Evolutionary conservation across 371 early-diverging fungal species (phyloP), one percentile per base, ranked within the genome.

Genomic region (Caulochytrium protostelioides): DNA sequence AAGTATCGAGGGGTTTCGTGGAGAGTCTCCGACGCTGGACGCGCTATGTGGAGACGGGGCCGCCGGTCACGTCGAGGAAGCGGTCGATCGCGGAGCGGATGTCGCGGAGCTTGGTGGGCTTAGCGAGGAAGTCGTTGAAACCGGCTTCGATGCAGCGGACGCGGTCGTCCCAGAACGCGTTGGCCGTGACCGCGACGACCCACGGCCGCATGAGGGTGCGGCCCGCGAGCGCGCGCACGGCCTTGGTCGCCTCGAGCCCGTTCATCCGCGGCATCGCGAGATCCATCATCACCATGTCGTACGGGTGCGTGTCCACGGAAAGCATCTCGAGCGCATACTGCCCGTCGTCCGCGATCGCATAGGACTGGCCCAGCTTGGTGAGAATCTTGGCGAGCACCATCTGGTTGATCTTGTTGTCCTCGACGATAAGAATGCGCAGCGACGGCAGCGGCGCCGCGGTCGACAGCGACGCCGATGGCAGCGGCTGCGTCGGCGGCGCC

Each of bases 371-470:
- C 8, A 42, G 37, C 14, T 22, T 28, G 4, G 17, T 6, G 18
- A 45, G 28, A 29, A 45, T 43, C 18, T 40, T 45, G 19, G 32
- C 34, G 3, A 42, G 38, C 8, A 46, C 42, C 33, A 33, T 25
- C 33, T 46, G 43, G 23, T 46, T 46, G 19, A 46, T 30, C 22
- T 17, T 4, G 24, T 46, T 46, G 28, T 46, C 47, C 23, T 42
- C 47, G n/a, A 37, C 38, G 5, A 42, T 25, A 26, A 46, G 37
- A 15, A 46, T 25, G 13, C 10, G 9, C 2, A 37, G 15, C 13
- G 22, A 16, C 22, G 33, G 33, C 13, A 9, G n/a, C n/a, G n/a
- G n/a, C n/a, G n/a, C 12, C n/a, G 12, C 12, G 12, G n/a, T 12
- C 12, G 12, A 27, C 27, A 12, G 27, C 27, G n/a, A 27, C 27